A percentile compares a stretch with the other conserved stretches of the same genome.
phyloP scores from a whole-genome alignment of 805 yeast genomes.

The Wickerhamomyces canadensis region DNA sequence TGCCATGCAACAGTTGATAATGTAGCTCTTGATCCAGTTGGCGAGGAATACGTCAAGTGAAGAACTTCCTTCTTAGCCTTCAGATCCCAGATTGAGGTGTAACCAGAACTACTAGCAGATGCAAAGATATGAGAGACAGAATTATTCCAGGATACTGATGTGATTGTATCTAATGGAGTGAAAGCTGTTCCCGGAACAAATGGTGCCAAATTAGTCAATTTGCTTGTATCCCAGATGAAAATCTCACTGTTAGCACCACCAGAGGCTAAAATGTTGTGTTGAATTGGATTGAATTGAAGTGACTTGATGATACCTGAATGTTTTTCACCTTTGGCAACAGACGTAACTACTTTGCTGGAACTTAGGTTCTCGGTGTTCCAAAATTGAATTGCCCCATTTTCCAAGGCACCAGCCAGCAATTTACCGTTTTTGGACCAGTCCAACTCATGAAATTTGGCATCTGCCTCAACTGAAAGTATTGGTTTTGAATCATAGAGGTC shows the following conservation, averaged over 20 bases:
- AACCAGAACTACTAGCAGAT: conserved; percentile 78
- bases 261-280: conserved; percentile 67
- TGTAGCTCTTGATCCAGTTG: conserved; percentile 49
- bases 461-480: conserved; percentile 39
- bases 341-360: conserved; percentile 35
- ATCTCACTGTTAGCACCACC: conserved; percentile 91
- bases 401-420: conserved; percentile 87
- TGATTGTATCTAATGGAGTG: conserved; percentile 76
- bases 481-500: conserved; percentile 43
- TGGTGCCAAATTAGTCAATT: conserved; percentile 42
- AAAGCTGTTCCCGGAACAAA: conserved; percentile 71
- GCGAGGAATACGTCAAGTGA: conserved; percentile 67
- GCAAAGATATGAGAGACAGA: conserved; percentile 83
- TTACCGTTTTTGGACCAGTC: conserved; percentile 70
- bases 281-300: conserved; percentile 72
- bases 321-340: conserved; percentile 47
- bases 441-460: conserved; percentile 67
- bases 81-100: conserved; percentile 91
- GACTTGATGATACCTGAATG: conserved; percentile 70
- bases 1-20: conserved; percentile 91
- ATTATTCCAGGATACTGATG: conserved; percentile 85
- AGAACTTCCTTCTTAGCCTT: conserved; percentile 83
- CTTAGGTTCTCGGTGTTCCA: conserved; percentile 61
- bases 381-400: conserved; percentile 71
- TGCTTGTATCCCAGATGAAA: conserved; percentile 81